phyloP scores from a whole-genome alignment of 371 early-diverging fungal genomes.

The Rhizopus arrhizus region DNA sequence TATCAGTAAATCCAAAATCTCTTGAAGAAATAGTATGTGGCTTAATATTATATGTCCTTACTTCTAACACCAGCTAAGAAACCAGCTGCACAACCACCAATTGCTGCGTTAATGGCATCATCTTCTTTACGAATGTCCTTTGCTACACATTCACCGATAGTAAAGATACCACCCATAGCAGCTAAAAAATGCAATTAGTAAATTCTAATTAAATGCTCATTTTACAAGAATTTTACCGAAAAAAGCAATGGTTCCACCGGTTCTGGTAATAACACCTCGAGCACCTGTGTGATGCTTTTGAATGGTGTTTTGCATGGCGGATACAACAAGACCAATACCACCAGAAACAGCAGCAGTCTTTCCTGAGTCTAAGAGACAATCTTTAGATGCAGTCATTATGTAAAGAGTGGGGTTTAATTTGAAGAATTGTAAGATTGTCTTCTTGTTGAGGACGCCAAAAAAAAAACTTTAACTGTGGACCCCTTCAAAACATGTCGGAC shows the following conservation, averaged over 20 bases:
- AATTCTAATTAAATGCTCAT: neutral
- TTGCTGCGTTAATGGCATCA: conserved; percentile 70
- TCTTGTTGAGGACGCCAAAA: neutral
- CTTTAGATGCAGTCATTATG: conserved; percentile 52
- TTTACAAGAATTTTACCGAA: conserved; percentile 58
- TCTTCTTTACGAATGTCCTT: conserved; percentile 65
- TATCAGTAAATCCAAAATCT: neutral
- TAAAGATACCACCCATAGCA: conserved; percentile 81
- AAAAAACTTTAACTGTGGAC: neutral
- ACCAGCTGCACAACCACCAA: conserved; percentile 79
- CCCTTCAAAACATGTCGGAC: neutral
- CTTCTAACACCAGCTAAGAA: conserved; percentile 70
- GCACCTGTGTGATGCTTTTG: conserved; percentile 68
- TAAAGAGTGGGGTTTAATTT: conserved; percentile 1
- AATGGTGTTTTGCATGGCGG: conserved; percentile 74
- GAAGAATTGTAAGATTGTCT: conserved; percentile 2
- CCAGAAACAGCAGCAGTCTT: conserved; percentile 62
- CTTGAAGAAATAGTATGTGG: too few relatives aligned
- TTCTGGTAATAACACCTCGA: conserved; percentile 66
- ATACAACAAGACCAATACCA: conserved; percentile 69
- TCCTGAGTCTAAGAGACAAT: conserved; percentile 57
- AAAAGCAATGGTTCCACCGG: conserved; percentile 70
- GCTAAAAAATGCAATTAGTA: conserved; percentile 42
- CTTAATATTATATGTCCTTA: conserved; percentile 11
- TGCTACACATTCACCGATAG: conserved; percentile 66